These are phyloP conservation scores for Suillus hirtellus DNA, from an alignment of 768 basidiomycete genomes.

Conservation along the genomic window DNA sequence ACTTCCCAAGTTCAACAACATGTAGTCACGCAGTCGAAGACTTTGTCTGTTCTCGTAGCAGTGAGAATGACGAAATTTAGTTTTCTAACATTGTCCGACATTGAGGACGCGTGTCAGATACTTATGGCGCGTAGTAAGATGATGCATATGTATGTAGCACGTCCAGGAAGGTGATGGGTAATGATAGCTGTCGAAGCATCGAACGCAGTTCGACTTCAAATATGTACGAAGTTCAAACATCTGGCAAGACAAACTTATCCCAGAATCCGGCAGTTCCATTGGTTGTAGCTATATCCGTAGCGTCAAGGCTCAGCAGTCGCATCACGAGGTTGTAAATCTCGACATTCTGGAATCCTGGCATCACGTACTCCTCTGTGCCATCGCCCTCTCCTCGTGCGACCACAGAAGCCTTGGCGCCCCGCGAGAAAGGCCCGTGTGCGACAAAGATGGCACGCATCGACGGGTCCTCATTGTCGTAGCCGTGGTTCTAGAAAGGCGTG, in stretches of 20 bases:
- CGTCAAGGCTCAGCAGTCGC: constrained; percentile 67
- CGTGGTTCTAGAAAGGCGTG: constrained; percentile 63
- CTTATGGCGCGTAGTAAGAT: neutral
- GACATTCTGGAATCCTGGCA: constrained; percentile 81
- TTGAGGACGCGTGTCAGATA: no score
- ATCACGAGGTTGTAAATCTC: constrained; percentile 83
- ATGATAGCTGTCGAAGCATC: neutral
- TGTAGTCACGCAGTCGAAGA: no score
- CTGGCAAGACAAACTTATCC: constrained; percentile 61
- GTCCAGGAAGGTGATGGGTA: neutral
- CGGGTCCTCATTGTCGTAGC: constrained; percentile 78
- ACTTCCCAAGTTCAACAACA: no score
- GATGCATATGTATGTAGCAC: neutral
- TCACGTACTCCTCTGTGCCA: constrained; percentile 55
- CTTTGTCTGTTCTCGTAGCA: no score
- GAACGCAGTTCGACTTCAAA: neutral
- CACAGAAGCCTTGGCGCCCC: constrained; percentile 58
- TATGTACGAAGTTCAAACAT: neutral
- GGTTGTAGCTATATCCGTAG: constrained; percentile 50
- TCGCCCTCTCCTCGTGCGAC: constrained; percentile 16
- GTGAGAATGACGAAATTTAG: no score
- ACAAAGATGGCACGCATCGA: constrained; percentile 91
- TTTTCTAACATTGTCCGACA: no score
- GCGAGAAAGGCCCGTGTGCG: constrained; percentile 86
- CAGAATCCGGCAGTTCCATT: constrained; percentile 86